Conservation (phyloP, 148 eudicot genomes). For the Chenopodium suecicum region DNA sequence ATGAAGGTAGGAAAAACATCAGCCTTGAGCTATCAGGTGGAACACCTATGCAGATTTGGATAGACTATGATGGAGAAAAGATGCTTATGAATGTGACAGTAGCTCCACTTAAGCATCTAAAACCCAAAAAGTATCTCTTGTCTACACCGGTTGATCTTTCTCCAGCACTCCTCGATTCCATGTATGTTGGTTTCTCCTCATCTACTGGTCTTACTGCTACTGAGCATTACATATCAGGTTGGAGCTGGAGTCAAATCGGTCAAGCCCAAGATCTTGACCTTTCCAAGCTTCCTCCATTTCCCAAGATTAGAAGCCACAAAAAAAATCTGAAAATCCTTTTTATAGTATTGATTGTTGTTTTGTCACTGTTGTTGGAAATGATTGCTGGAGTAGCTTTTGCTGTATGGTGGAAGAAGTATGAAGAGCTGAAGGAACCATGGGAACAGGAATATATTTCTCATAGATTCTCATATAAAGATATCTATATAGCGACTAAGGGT, state of each 20-base stretch:
- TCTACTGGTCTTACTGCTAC: conserved; percentile 12
- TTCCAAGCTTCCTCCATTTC: conserved; percentile 24
- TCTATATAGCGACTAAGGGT: conserved; percentile 31
- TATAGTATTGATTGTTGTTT: not conserved
- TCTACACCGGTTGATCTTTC: conserved; percentile 26
- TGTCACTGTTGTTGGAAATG: not conserved
- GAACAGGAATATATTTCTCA: conserved; percentile 24
- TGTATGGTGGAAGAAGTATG: conserved; percentile 5
- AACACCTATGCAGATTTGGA: conserved; percentile 20
- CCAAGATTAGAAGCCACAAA: not conserved
- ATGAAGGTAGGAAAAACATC: not conserved
- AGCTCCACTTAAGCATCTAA: conserved; percentile 17
- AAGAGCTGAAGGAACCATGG: conserved; percentile 21
- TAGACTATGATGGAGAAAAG: conserved; percentile 10
- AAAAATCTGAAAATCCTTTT: not conserved
- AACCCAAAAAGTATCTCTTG: conserved; percentile 25
- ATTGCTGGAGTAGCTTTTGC: conserved; percentile 13
- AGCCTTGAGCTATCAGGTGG: conserved; percentile 9
- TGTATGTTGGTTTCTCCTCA: conserved; percentile 27
- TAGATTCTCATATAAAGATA: conserved; percentile 30
- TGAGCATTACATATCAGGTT: conserved; percentile 27
- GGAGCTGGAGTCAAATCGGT: conserved; percentile 31
- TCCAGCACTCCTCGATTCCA: conserved; percentile 1
- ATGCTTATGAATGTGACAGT: conserved; percentile 19
- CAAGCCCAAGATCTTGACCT: conserved; percentile 13